Evolutionary conservation across 2,329 filamentous ascomycete genomes (phyloP).

Genomic region (Didymella segeticola): DNA sequence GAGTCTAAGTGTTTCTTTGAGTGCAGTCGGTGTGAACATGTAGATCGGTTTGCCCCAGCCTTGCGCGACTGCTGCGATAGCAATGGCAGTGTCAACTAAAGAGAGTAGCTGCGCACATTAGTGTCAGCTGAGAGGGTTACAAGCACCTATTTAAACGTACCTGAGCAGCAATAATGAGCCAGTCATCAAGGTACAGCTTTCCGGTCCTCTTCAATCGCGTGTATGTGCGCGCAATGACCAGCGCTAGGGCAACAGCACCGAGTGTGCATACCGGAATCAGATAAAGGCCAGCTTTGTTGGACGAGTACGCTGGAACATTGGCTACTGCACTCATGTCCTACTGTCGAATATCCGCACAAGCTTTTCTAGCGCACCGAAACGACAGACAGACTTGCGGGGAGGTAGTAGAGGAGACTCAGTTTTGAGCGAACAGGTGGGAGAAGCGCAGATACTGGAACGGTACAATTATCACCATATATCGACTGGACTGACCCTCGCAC

Average conservation of each 20-base stretch:
- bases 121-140: background rate
- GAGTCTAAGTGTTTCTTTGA: constrained; percentile 23
- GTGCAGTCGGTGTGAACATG: constrained; percentile 21
- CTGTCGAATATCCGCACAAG: background rate
- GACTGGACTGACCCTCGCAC: background rate
- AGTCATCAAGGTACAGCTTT: constrained; percentile 33
- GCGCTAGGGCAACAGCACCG: constrained; percentile 23
- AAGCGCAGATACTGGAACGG: background rate
- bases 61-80: constrained; percentile 21
- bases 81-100: constrained; percentile 22
- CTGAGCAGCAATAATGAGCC: constrained; percentile 35
- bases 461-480: background rate
- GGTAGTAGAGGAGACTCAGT: background rate
- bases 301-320: constrained; percentile 22
- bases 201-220: constrained; percentile 27
- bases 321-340: constrained; percentile 8
- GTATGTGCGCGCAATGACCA: constrained; percentile 31
- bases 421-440: background rate
- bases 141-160: constrained; percentile 11
- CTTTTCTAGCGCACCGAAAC: background rate
- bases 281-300: constrained; percentile 28
- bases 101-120: constrained; percentile 24
- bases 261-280: constrained; percentile 31
- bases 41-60: constrained; percentile 37
- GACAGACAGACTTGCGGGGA: background rate